These are phyloP conservation scores for Poteriospumella lacustris DNA, from an alignment of 108 stramenopile species.

Conservation along the genomic window DNA sequence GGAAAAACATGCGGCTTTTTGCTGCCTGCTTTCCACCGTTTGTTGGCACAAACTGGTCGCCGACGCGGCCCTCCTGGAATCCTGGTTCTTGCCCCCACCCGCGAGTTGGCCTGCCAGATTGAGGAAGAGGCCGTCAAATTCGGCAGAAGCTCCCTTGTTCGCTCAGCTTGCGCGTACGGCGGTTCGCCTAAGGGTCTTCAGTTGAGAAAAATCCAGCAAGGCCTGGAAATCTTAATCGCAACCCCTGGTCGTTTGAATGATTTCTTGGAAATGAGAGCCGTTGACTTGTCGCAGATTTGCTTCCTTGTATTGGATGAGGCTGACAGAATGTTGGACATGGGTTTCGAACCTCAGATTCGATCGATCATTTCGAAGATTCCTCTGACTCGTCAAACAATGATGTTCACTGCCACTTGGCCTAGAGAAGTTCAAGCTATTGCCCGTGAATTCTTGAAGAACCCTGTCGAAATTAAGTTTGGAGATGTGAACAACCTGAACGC, in stretches of 20 bases:
- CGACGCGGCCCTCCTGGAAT: conserved; percentile 22
- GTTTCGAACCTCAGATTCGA: conserved; percentile 28
- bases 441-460: conserved; percentile 12
- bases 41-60: not conserved
- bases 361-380: conserved; percentile 21
- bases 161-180: conserved; percentile 22
- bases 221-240: conserved; percentile 20
- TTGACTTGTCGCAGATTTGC: not conserved
- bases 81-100: conserved; percentile 16
- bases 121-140: conserved; percentile 26
- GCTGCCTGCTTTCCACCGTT: conserved; percentile 28
- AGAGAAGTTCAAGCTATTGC: conserved; percentile 17
- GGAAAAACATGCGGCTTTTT: conserved; percentile 27
- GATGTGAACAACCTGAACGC: conserved; percentile 43
- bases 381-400: not conserved
- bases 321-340: conserved; percentile 36
- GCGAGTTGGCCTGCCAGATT: conserved; percentile 26
- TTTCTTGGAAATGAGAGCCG: conserved; percentile 21
- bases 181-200: conserved; percentile 23
- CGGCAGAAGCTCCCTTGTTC: conserved; percentile 13
- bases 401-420: conserved; percentile 30
- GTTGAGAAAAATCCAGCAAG: not conserved
- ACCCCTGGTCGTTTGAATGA: conserved; percentile 28
- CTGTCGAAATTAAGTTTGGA: conserved; percentile 43
- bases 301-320: conserved; percentile 26